Evolutionary conservation across 2,329 filamentous ascomycete genomes (phyloP), one percentile per base, ranked within the genome.

Genomic region (Sporothrix pseudoabietina): DNA sequence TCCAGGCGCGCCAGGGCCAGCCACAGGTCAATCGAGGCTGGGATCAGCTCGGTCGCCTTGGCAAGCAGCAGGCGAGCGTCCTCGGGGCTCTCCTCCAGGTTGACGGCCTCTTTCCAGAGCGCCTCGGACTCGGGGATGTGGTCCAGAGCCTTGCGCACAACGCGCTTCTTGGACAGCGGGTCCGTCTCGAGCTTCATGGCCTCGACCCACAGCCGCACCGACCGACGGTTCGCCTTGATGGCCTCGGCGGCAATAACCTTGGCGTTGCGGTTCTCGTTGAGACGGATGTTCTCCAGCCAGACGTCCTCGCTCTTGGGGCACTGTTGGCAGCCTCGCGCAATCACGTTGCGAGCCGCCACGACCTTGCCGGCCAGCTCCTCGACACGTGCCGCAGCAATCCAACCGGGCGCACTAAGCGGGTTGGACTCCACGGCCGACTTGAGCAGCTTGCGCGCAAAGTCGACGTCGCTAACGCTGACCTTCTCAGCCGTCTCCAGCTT

Each of bases 391-490:
- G 96, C 93, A 4, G 97, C 96, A 78, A 99, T 97, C 92, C 97
- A 99, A 26, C 94, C 96, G 10, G 96, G 93, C 0, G 93, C 94
- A 79, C 98, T 97, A 76, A 93, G 94, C 1, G 95, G 93, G 80
- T 99, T 99, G 8, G 95, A 98, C 82, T 96, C 97, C 80, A 97
- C 97, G 65, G 98, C 96, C 0, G 95, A 98, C 80, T 97, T 94
- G n/a, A 99, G 85, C 49, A 99, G 87, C 76, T 94, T 91, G 76
- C 96, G 90, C 22, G 97, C 96, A 81, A 96, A 92, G 80, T 97
- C 97, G 80, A 99, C 94, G 79, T 99, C 96, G 74, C 96, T 95
- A 35, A 98, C 92, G 78, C 94, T 92, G 4, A 93, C 89, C 78
- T 97, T 93, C 74, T 94, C 92, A 73, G 90, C 92, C 73, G 94